Evolutionary conservation across 2,329 filamentous ascomycete species (phyloP).

Genomic region (Nothophaeocryptopus gaeumannii): DNA sequence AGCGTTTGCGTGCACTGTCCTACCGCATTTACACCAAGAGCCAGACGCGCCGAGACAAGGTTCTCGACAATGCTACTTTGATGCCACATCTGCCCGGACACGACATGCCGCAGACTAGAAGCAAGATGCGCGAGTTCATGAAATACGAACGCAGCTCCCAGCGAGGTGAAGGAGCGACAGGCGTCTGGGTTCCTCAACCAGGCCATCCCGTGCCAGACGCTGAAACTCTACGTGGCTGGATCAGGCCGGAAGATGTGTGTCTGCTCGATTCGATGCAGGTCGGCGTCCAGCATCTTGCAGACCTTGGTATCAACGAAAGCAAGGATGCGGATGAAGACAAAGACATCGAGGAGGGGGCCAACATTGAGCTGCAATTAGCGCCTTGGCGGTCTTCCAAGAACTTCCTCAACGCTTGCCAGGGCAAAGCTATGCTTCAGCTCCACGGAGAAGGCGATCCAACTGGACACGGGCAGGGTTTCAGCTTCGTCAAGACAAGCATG

Average conservation of each 20-base stretch:
- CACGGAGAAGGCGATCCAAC: slow-evolving; percentile 95
- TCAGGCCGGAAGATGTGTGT: slow-evolving; percentile 93
- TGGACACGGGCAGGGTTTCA: slow-evolving; percentile 88
- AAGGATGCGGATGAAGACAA: slow-evolving; percentile 62
- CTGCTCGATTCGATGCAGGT: slow-evolving; percentile 96
- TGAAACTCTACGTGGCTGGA: slow-evolving; percentile 76
- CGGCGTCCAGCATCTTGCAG: slow-evolving; percentile 82
- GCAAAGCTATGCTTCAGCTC: slow-evolving; percentile 94
- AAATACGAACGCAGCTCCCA: slow-evolving; percentile 85
- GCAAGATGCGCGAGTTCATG: slow-evolving; percentile 96
- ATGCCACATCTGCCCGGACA: slow-evolving; percentile 80
- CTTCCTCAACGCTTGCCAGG: slow-evolving; percentile 87
- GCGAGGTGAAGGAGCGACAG: slow-evolving; percentile 52
- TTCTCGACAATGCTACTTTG: slow-evolving; percentile 65
- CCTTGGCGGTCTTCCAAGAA: slow-evolving; percentile 97
- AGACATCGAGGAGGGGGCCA: slow-evolving; percentile 64
- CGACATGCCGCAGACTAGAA: slow-evolving; percentile 90
- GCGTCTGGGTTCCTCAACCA: slow-evolving; percentile 77
- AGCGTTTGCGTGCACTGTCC: slow-evolving; percentile 91
- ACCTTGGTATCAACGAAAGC: slow-evolving; percentile 77
- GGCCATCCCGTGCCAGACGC: slow-evolving; percentile 77
- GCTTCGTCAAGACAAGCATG: slow-evolving; percentile 97
- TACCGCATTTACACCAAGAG: slow-evolving; percentile 83
- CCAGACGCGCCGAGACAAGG: slow-evolving; percentile 68
- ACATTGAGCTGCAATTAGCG: slow-evolving; percentile 81